Percentiles rank a stretch among this genome's conserved stretches.
These are phyloP conservation scores for Saturnispora bothae DNA, from an alignment of 805 yeast species.

Conservation along the genomic window DNA sequence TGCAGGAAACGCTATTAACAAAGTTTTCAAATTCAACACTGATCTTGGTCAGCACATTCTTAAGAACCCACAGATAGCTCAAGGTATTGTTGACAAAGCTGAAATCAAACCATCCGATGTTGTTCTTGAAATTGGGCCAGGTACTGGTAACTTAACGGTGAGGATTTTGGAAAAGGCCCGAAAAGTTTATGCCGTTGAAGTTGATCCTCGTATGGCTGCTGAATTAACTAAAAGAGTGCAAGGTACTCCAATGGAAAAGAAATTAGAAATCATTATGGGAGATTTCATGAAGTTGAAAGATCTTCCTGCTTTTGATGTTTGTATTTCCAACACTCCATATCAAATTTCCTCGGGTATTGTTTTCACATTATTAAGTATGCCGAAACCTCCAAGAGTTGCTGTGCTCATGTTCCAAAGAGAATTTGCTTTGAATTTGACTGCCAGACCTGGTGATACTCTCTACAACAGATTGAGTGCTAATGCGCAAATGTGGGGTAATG, in stretches of 20 bases:
- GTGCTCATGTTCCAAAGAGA: slow-evolving; percentile 97
- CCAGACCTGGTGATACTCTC: slow-evolving; percentile 91
- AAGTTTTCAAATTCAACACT: slow-evolving; percentile 94
- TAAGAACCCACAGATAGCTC: slow-evolving; percentile 93
- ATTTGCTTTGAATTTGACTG: slow-evolving; percentile 85
- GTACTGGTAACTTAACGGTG: slow-evolving; percentile 96
- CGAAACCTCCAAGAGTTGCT: slow-evolving; percentile 89
- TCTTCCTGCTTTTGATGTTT: slow-evolving; percentile 86
- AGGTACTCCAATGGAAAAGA: slow-evolving; percentile 89
- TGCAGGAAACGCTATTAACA: slow-evolving; percentile 61
- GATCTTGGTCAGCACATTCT: slow-evolving; percentile 94
- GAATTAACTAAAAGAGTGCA: slow-evolving; percentile 95
- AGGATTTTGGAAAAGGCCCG: slow-evolving; percentile 85
- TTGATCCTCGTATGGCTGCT: slow-evolving; percentile 99
- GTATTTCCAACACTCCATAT: slow-evolving; percentile 95
- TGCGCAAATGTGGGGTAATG: slow-evolving; percentile 99
- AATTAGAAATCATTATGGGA: slow-evolving; percentile 83
- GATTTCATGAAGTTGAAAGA: slow-evolving; percentile 89
- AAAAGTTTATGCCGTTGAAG: slow-evolving; percentile 92
- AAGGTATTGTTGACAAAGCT: slow-evolving; percentile 96
- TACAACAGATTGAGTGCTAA: slow-evolving; percentile 92
- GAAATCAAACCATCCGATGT: slow-evolving; percentile 84
- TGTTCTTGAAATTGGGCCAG: slow-evolving; percentile 96
- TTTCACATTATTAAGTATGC: slow-evolving; percentile 81
- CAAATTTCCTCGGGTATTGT: slow-evolving; percentile 96